These are phyloP conservation scores for Ceratobasidium sp. DNA, from an alignment of 1,284 basidiomycete genomes.

Conservation along the genomic window DNA sequence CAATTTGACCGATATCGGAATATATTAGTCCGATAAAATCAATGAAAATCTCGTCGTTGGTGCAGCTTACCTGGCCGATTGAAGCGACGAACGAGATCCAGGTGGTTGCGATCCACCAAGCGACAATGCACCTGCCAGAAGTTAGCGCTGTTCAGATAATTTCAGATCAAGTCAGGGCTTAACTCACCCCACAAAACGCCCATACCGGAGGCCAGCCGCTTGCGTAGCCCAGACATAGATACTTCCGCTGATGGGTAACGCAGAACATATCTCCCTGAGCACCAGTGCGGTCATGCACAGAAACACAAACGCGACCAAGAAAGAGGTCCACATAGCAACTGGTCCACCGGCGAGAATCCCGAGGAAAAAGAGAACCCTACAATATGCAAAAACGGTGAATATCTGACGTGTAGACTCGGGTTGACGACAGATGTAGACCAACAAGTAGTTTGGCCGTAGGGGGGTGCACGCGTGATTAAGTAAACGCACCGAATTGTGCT, in stretches of 20 bases:
- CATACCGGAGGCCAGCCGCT: slow-evolving; percentile 54
- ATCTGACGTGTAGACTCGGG: too few relatives aligned
- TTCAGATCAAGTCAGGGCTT: not conserved
- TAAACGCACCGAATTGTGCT: slow-evolving; percentile 50
- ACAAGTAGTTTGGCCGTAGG: not conserved
- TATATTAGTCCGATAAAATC: not conserved
- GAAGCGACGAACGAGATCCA: slow-evolving; percentile 57
- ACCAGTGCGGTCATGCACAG: slow-evolving; percentile 56
- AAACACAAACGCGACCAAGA: slow-evolving; percentile 51
- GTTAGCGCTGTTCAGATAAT: not conserved
- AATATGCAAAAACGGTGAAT: not conserved
- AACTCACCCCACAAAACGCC: slow-evolving; percentile 52
- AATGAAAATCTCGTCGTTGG: not conserved
- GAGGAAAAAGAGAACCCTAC: slow-evolving; percentile 54
- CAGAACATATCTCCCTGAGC: slow-evolving; percentile 56
- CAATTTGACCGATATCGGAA: too few relatives aligned
- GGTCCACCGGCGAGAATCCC: slow-evolving; percentile 57
- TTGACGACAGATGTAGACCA: not conserved
- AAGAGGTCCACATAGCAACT: slow-evolving; percentile 53
- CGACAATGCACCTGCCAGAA: slow-evolving; percentile 54
- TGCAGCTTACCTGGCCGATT: slow-evolving; percentile 51
- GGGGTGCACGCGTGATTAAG: not conserved
- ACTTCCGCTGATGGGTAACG: slow-evolving; percentile 54
- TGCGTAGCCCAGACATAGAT: slow-evolving; percentile 59
- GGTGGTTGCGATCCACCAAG: slow-evolving; percentile 55